A percentile compares a stretch with the other conserved stretches of the same genome.
These are phyloP conservation scores for Trypanosoma vivax DNA, from an alignment of 208 protist species.

Conservation along the genomic window DNA sequence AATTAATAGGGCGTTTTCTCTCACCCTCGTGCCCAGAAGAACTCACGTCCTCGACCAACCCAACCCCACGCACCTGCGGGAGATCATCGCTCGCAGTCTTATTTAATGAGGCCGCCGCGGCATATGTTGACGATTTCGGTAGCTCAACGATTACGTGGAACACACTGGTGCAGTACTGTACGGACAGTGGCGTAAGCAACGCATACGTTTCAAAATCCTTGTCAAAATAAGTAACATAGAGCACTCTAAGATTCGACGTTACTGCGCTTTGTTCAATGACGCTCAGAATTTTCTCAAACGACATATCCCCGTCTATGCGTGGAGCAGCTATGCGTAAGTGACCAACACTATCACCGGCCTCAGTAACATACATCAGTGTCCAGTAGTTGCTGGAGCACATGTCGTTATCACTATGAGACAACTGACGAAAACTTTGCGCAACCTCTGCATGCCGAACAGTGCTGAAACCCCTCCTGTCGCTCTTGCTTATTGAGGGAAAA, in stretches of 20 bases:
- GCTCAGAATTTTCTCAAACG: constrained; percentile 7
- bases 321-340: neutral
- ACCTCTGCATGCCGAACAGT: too few relatives aligned
- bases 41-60: too few relatives aligned
- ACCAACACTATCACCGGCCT: neutral
- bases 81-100: too few relatives aligned
- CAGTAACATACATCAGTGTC: constrained; percentile 3
- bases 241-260: neutral
- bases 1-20: too few relatives aligned
- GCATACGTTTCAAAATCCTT: constrained; percentile 15
- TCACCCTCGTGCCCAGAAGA: too few relatives aligned
- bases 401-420: too few relatives aligned
- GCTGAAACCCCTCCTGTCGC: neutral
- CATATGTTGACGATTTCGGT: neutral
- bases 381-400: constrained; percentile 9
- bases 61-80: too few relatives aligned
- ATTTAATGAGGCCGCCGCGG: too few relatives aligned
- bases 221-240: constrained; percentile 16
- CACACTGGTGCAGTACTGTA: neutral
- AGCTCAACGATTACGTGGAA: constrained; percentile 13
- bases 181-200: constrained; percentile 9
- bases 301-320: neutral
- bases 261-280: constrained; percentile 9
- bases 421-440: too few relatives aligned
- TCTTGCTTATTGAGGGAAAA: neutral